These are phyloP conservation scores for Pleurotus tuoliensis DNA, from an alignment of 768 basidiomycete genomes.

Conservation along the genomic window DNA sequence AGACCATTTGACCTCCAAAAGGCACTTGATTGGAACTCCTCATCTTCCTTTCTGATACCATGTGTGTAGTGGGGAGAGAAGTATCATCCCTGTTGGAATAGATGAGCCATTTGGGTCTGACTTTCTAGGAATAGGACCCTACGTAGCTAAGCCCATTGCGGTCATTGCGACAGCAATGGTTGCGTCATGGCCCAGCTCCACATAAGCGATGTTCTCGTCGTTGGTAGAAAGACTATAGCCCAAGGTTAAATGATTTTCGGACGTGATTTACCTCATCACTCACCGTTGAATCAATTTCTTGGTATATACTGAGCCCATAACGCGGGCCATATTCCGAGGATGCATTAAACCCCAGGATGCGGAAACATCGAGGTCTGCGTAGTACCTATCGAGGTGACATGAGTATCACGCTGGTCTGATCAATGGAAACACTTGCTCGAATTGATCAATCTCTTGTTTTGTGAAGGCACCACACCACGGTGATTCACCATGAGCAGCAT, in stretches of 20 bases:
- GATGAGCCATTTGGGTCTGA: neutral
- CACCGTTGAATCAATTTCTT: slow-evolving; percentile 35
- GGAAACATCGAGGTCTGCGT: slow-evolving; percentile 34
- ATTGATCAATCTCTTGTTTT: slow-evolving; percentile 25
- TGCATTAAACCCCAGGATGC: slow-evolving; percentile 31
- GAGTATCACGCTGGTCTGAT: neutral
- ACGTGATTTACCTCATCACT: neutral
- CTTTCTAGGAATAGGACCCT: neutral
- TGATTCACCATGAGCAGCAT: slow-evolving; percentile 30
- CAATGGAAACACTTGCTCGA: slow-evolving; percentile 25
- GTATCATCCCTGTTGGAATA: slow-evolving; percentile 25
- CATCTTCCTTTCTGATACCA: slow-evolving; percentile 26
- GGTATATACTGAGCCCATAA: slow-evolving; percentile 34
- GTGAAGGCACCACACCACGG: slow-evolving; percentile 39
- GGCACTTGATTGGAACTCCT: slow-evolving; percentile 36
- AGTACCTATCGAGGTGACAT: slow-evolving; percentile 24
- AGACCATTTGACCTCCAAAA: slow-evolving; percentile 39
- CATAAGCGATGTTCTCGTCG: slow-evolving; percentile 26
- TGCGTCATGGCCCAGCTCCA: slow-evolving; percentile 41
- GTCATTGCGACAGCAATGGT: slow-evolving; percentile 34
- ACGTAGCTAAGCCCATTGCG: slow-evolving; percentile 35
- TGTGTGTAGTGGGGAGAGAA: slow-evolving; percentile 23
- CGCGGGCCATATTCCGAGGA: slow-evolving; percentile 24
- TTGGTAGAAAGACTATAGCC: slow-evolving; percentile 27
- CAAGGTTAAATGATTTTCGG: slow-evolving; percentile 9